Base-by-base conservation (phyloP, 345 rosid genomes). In the Anastatica hierochuntica region DNA sequence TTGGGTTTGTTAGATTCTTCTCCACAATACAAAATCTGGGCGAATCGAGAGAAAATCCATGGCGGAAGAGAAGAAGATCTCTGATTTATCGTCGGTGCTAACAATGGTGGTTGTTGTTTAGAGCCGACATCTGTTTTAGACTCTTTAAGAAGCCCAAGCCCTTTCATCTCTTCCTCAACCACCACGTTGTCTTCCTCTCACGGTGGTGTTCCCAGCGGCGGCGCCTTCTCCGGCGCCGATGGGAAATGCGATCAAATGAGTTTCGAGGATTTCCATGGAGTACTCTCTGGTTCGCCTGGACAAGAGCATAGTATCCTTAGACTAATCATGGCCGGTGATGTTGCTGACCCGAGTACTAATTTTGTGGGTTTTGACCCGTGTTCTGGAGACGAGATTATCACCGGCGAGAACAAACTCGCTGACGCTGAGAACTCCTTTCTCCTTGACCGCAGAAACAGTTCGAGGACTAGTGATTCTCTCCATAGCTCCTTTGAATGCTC, bases 131-230 rank as follows among this genome's bases (percentile, higher is more conserved):
- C 85, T 38, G 87, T 73, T 43, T 69, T 80, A 37, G 84, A 78
- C 27, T 30, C 80, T n/a, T n/a, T n/a, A n/a, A n/a, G n/a, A n/a
- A n/a, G n/a, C n/a, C n/a, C n/a, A 53, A 71, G 82, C 31, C 86
- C 82, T 29, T 69, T 77, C 6, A 58, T 79, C 4, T 77, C 83
- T 16, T 77, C 85, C 24, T 75, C 87, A 31, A 47, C 62, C 19
- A 64, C 62, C 63, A 78, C 84, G 27, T 81, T 80, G 90, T 84
- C 88, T 74, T 84, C 88, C 54, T 75, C 85, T 50, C 78, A 69
- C 72, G 81, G 82, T 61, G 68, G 66, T n/a, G n/a, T n/a, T 19
- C 68, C 72, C 51, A 21, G 55, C 66, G 15, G 75, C 58, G 41
- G 40, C 69, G 52, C 46, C 46, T 24, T 50, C 19, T 6, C 50